Conservation (phyloP, 2,329 filamentous ascomycete species). For the Metarhizium rileyi region DNA sequence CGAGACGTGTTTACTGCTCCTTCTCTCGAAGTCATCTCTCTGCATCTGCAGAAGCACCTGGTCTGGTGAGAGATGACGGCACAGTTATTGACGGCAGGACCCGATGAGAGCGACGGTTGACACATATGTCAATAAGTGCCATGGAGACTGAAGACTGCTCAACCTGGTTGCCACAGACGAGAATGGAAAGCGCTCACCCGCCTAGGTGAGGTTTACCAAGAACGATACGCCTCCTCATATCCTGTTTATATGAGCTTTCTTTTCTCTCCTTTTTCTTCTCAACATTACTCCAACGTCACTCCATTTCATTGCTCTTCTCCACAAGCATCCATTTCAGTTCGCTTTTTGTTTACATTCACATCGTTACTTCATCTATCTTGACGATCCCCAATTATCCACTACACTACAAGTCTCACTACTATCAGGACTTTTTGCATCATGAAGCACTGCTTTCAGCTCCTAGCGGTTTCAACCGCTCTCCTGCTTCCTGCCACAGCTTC, state of each 20-base stretch:
- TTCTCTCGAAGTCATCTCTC: no score
- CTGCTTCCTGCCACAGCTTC: constrained; percentile 8
- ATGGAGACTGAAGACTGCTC: no score
- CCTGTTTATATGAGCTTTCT: background rate
- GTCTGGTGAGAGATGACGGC: no score
- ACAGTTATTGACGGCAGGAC: no score
- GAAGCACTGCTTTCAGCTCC: constrained; percentile 6
- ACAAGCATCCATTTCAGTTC: background rate
- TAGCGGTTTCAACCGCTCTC: constrained; percentile 8
- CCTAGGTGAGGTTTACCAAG: background rate
- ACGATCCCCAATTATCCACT: constrained; percentile 1
- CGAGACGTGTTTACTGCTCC: background rate
- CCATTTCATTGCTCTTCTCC: background rate
- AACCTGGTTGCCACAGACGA: background rate
- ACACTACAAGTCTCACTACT: constrained; percentile 1
- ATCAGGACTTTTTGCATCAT: constrained; percentile 10
- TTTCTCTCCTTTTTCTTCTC: background rate
- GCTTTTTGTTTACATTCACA: background rate
- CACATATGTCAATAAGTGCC: no score
- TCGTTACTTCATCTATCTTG: constrained; percentile 4
- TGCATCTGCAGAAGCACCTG: background rate
- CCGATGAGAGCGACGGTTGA: no score
- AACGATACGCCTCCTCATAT: background rate
- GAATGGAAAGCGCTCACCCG: background rate
- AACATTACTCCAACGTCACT: background rate